Percentiles rank a stretch among this genome's conserved stretches.
phyloP scores from a whole-genome alignment of 192 early-diverging fungal species.

The Coemansia sp. region DNA sequence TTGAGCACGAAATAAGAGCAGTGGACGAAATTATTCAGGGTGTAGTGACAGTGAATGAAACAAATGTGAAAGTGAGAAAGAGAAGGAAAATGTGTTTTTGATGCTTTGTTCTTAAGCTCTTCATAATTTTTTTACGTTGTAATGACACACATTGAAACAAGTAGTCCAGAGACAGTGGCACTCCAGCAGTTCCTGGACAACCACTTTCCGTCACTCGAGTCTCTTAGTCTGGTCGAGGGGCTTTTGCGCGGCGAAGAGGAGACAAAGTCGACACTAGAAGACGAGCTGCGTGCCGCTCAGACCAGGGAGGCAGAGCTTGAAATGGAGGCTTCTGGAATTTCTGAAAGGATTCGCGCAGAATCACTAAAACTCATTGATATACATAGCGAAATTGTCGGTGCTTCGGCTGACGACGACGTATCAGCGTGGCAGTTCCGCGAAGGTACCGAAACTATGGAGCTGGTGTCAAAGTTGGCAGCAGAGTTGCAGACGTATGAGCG shows the following conservation, averaged over 20 bases:
- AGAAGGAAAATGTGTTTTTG: neutral
- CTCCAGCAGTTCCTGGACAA: constrained; percentile 36
- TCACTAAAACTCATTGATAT: constrained; percentile 32
- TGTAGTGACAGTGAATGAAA: neutral
- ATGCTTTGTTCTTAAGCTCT: neutral
- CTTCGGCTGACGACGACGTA: constrained; percentile 15
- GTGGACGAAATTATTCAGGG: too few species aligned
- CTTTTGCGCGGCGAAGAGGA: constrained; percentile 35
- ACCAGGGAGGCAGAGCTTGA: constrained; percentile 6
- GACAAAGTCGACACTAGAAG: constrained; percentile 27
- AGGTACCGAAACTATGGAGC: constrained; percentile 34
- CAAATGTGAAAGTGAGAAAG: neutral
- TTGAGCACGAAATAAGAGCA: too few species aligned
- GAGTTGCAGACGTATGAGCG: constrained; percentile 26
- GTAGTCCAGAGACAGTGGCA: neutral
- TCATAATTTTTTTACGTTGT: neutral
- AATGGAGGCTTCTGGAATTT: constrained; percentile 15
- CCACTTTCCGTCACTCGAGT: constrained; percentile 42
- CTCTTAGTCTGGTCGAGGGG: constrained; percentile 38
- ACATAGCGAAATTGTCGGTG: constrained; percentile 36
- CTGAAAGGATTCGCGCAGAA: constrained; percentile 8
- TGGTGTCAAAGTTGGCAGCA: constrained; percentile 25
- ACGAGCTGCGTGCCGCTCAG: constrained; percentile 13
- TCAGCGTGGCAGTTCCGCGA: constrained; percentile 49
- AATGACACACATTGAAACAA: too few species aligned